These are phyloP conservation scores for Cantharellus cinnabarinus DNA, from an alignment of 768 basidiomycete species.

Conservation along the genomic window DNA sequence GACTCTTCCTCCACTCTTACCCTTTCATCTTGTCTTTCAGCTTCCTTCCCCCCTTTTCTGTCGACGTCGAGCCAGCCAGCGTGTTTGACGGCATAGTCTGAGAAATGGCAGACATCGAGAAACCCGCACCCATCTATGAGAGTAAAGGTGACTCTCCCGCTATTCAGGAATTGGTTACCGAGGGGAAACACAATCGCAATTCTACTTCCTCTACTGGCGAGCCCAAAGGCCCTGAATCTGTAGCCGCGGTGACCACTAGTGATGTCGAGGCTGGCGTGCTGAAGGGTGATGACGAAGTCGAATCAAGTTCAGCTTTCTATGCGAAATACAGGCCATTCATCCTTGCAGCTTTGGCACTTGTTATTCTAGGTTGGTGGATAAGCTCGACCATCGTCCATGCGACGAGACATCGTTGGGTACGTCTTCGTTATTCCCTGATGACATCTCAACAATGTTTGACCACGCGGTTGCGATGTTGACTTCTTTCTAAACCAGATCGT, in stretches of 20 bases:
- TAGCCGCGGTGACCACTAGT: not conserved
- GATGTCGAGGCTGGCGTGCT: not conserved
- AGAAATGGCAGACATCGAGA: too few relatives aligned
- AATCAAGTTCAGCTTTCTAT: slow-evolving; percentile 4
- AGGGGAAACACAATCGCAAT: too few relatives aligned
- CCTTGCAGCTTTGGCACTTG: slow-evolving; percentile 29
- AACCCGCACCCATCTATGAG: too few relatives aligned
- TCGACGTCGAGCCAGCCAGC: too few relatives aligned
- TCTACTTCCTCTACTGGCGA: too few relatives aligned
- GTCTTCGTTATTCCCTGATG: slow-evolving; percentile 10
- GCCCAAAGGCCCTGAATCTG: too few relatives aligned
- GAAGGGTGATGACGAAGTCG: not conserved
- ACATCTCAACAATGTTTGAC: slow-evolving; percentile 2
- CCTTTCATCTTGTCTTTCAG: too few relatives aligned
- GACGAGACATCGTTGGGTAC: slow-evolving; percentile 57
- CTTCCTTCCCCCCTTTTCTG: too few relatives aligned
- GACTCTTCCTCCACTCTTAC: too few relatives aligned
- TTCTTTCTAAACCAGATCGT: slow-evolving; percentile 22
- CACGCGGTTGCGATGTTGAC: slow-evolving; percentile 21
- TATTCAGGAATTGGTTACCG: too few relatives aligned
- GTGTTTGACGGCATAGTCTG: too few relatives aligned
- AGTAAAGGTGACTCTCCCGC: too few relatives aligned
- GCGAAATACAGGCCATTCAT: slow-evolving; percentile 15
- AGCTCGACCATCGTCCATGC: slow-evolving; percentile 43
- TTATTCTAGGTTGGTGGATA: slow-evolving; percentile 77